These are phyloP conservation scores for Lactarius pseudohatsudake DNA, from an alignment of 768 basidiomycete species.

Conservation along the genomic window DNA sequence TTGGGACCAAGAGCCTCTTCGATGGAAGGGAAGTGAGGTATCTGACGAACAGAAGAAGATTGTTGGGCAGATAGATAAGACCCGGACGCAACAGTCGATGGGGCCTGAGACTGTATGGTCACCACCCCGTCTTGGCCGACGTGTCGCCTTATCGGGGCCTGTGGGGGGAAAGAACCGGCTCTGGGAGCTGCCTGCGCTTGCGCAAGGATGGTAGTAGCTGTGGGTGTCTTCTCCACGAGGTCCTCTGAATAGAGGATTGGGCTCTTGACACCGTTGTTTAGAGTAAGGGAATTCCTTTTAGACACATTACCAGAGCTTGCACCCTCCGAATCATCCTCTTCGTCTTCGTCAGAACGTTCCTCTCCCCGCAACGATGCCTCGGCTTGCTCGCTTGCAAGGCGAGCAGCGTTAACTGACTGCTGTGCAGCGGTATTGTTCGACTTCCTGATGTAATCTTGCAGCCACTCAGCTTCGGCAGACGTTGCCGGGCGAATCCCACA, in stretches of 20 bases:
- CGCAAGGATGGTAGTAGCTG: conserved; percentile 71
- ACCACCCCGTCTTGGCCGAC: conserved; percentile 52
- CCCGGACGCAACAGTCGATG: conserved; percentile 44
- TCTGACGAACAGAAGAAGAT: conserved; percentile 65
- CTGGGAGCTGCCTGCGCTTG: conserved; percentile 70
- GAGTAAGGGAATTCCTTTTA: conserved; percentile 71
- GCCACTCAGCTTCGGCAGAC: conserved; percentile 86
- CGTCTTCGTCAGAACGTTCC: conserved; percentile 79
- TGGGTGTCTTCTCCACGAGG: conserved; percentile 82
- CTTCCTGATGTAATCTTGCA: conserved; percentile 89
- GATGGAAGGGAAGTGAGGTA: conserved; percentile 80
- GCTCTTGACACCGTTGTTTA: conserved; percentile 63
- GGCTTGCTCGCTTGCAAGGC: conserved; percentile 67
- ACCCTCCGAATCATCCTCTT: conserved; percentile 84
- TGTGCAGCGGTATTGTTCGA: conserved; percentile 85
- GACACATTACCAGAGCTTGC: conserved; percentile 59
- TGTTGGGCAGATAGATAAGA: conserved; percentile 49
- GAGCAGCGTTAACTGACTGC: conserved; percentile 71
- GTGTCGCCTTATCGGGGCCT: conserved; percentile 77
- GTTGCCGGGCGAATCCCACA: conserved; percentile 93
- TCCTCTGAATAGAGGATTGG: conserved; percentile 57
- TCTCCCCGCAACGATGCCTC: conserved; percentile 60
- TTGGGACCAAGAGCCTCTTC: conserved; percentile 79
- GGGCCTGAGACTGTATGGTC: conserved; percentile 46
- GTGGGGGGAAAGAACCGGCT: conserved; percentile 58